Evolutionary conservation across 805 yeast genomes (phyloP).

Genomic region (Teunomyces atbi): DNA sequence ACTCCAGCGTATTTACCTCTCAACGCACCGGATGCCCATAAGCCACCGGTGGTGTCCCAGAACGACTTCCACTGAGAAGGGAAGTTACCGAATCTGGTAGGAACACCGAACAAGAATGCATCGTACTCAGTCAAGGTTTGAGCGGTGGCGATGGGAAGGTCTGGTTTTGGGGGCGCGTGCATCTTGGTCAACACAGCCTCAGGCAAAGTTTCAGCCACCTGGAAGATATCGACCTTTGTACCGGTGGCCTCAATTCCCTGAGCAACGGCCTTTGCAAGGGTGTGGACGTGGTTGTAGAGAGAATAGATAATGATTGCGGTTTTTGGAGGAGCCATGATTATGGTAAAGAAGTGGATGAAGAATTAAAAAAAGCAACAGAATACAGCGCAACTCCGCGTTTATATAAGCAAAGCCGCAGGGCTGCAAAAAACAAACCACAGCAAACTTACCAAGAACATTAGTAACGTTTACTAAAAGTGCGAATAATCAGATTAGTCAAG

Average conservation of each 20-base stretch:
- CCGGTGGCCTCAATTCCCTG: constrained; percentile 72
- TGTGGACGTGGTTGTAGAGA: constrained; percentile 70
- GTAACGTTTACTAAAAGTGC: too few species aligned
- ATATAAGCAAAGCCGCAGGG: too few species aligned
- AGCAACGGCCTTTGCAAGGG: constrained; percentile 63
- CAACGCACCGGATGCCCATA: constrained; percentile 23
- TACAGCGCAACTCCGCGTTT: background rate
- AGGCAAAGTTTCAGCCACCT: constrained; percentile 71
- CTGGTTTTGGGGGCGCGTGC: constrained; percentile 54
- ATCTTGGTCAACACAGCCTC: constrained; percentile 52
- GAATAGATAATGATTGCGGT: constrained; percentile 57
- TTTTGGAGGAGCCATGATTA: constrained; percentile 12
- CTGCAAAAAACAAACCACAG: too few species aligned
- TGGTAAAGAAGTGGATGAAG: background rate
- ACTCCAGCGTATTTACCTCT: constrained; percentile 24
- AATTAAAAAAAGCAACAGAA: background rate
- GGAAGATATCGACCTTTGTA: constrained; percentile 60
- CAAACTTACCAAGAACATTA: too few species aligned
- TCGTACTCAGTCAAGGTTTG: constrained; percentile 22
- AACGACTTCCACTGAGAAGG: constrained; percentile 24
- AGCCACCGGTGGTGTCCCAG: constrained; percentile 24
- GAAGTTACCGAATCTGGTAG: constrained; percentile 25
- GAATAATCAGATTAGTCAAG: too few species aligned
- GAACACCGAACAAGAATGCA: constrained; percentile 26
- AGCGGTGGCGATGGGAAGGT: constrained; percentile 19